A percentile compares a stretch with the other conserved stretches of the same genome.
Conservation (phyloP, 768 basidiomycete genomes). For the Hygrocybe punicea region DNA sequence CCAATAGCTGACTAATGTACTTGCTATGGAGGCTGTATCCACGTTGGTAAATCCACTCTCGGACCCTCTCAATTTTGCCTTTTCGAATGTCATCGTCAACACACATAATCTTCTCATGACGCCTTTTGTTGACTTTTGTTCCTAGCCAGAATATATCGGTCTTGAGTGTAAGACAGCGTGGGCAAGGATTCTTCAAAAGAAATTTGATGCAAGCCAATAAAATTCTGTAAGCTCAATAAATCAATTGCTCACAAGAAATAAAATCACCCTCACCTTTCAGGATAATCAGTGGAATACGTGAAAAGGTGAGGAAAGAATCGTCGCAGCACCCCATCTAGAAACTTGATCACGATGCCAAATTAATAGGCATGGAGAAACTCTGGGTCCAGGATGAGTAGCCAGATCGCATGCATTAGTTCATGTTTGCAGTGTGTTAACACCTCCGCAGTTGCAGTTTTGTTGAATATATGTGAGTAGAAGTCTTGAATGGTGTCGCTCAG, state of each 20-base stretch:
- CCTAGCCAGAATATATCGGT: not conserved
- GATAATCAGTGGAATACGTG: conserved; percentile 32
- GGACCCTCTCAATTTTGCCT: not conserved
- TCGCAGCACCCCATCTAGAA: not conserved
- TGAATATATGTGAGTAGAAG: conserved; percentile 1
- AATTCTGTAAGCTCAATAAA: conserved; percentile 12
- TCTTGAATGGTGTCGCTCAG: conserved; percentile 10
- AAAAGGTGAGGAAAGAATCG: conserved; percentile 9
- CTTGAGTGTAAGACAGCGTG: conserved; percentile 13
- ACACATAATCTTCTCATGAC: not conserved
- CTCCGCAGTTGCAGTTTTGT: not conserved
- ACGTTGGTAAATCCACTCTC: not conserved
- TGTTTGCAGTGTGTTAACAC: conserved; percentile 20
- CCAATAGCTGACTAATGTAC: not conserved
- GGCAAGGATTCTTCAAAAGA: conserved; percentile 22
- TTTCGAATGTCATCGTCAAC: not conserved
- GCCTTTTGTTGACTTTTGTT: not conserved
- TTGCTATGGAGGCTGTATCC: not conserved
- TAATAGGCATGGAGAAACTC: conserved; percentile 23
- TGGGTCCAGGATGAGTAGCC: not conserved
- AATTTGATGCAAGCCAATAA: conserved; percentile 19
- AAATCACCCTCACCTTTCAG: conserved; percentile 24
- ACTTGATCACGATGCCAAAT: conserved; percentile 1
- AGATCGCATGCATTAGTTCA: conserved; percentile 12
- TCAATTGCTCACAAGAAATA: not conserved